phyloP scores from a whole-genome alignment of 2,329 filamentous ascomycete genomes.

The Chaetomiaceae sp. region DNA sequence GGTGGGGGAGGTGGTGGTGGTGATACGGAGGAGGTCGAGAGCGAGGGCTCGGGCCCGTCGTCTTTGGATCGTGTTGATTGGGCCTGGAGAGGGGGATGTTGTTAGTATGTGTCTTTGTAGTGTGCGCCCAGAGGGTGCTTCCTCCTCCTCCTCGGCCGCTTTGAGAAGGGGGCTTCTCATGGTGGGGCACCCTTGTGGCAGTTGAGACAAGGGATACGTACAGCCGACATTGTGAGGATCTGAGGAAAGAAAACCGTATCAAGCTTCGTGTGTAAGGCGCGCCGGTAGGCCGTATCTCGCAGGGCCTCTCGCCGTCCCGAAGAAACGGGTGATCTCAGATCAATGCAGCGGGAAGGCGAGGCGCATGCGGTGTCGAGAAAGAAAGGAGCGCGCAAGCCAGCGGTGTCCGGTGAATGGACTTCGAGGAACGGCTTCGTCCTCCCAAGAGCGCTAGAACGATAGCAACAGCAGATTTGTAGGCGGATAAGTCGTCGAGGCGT shows the following conservation, averaged over 20 bases:
- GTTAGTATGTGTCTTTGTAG: background rate
- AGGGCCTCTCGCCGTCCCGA: background rate
- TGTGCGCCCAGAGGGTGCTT: too few species aligned
- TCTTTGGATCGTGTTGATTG: slow-evolving; percentile 2
- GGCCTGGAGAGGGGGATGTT: background rate
- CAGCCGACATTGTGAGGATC: slow-evolving; percentile 35
- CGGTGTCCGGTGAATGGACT: background rate
- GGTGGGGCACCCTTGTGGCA: background rate
- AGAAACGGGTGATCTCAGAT: slow-evolving; percentile 5
- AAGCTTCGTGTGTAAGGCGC: background rate
- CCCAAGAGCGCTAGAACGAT: background rate
- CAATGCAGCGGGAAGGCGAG: background rate
- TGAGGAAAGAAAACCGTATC: slow-evolving; percentile 1
- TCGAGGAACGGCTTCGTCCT: background rate
- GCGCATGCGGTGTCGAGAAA: background rate
- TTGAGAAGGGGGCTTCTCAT: background rate
- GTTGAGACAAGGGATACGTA: slow-evolving; percentile 25
- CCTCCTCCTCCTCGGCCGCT: too few species aligned
- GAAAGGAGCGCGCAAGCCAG: background rate
- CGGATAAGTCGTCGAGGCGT: background rate
- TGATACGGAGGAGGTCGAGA: slow-evolving; percentile 1
- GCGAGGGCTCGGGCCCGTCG: background rate
- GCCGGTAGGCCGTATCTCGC: background rate
- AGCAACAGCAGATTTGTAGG: background rate
- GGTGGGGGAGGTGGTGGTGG: slow-evolving; percentile 20